These are phyloP conservation scores for Beauveria sp. DNA, from an alignment of 2,329 filamentous ascomycete species.

Conservation along the genomic window DNA sequence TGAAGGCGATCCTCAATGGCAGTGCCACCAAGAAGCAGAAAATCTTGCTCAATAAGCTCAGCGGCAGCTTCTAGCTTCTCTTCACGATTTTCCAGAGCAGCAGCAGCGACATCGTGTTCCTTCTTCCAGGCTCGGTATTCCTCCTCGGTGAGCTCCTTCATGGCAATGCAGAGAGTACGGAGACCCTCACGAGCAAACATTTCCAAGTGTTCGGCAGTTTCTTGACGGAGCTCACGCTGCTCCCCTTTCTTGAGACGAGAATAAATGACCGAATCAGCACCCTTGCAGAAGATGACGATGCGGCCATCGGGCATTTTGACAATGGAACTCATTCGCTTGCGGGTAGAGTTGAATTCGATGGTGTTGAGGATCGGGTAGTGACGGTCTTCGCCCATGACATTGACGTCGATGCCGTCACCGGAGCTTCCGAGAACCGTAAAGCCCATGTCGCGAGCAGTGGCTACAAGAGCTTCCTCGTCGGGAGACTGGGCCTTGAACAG, in stretches of 20 bases:
- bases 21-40: slow-evolving; percentile 83
- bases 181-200: slow-evolving; percentile 95
- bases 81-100: slow-evolving; percentile 77
- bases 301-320: slow-evolving; percentile 86
- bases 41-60: slow-evolving; percentile 82
- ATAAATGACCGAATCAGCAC: slow-evolving; percentile 95
- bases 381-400: slow-evolving; percentile 77
- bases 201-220: slow-evolving; percentile 89
- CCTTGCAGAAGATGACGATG: slow-evolving; percentile 93
- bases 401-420: slow-evolving; percentile 74
- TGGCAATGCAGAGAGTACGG: slow-evolving; percentile 87
- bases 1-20: slow-evolving; percentile 96
- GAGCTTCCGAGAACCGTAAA: slow-evolving; percentile 83
- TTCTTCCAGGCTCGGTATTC: slow-evolving; percentile 81
- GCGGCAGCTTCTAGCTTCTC: slow-evolving; percentile 87
- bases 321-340: slow-evolving; percentile 97
- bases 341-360: slow-evolving; percentile 92
- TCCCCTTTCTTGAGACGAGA: slow-evolving; percentile 78
- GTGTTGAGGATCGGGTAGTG: slow-evolving; percentile 87
- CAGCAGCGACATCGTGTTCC: slow-evolving; percentile 79
- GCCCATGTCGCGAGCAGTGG: slow-evolving; percentile 89
- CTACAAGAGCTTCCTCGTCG: slow-evolving; percentile 88
- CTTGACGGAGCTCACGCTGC: slow-evolving; percentile 72
- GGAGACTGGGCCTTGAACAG: slow-evolving; percentile 96
- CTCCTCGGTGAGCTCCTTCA: slow-evolving; percentile 69